Evolutionary conservation across 192 early-diverging fungal species (phyloP).

Genomic region (Rhizoclosmatium globosum): DNA sequence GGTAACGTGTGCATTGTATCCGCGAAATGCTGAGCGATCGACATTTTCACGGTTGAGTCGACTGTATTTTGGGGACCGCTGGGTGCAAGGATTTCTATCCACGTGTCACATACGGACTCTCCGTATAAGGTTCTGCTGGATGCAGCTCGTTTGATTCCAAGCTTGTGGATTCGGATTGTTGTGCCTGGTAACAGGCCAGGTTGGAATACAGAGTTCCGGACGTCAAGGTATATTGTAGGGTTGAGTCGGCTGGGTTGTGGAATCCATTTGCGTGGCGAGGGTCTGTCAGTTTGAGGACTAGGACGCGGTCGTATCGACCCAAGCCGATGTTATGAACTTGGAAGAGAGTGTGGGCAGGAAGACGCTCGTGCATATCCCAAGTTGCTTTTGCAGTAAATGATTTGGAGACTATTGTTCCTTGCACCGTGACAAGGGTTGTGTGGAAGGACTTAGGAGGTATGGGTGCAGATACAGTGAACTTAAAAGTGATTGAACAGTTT

Average conservation of each 20-base stretch:
- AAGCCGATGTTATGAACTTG: constrained; percentile 1
- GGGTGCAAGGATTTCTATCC: constrained; percentile 2
- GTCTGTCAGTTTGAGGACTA: constrained; percentile 14
- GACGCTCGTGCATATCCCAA: not conserved
- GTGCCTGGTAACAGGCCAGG: constrained; percentile 8
- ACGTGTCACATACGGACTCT: not conserved
- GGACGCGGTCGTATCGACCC: not conserved
- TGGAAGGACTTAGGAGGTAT: not conserved
- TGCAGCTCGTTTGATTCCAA: constrained; percentile 2
- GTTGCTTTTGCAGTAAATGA: not conserved
- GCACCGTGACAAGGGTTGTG: not conserved
- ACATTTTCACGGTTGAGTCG: not conserved
- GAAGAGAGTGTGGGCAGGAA: constrained; percentile 5
- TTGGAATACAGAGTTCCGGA: not conserved
- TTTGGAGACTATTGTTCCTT: constrained; percentile 7
- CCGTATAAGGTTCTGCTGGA: constrained; percentile 8
- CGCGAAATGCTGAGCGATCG: not conserved
- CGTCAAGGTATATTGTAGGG: constrained; percentile 15
- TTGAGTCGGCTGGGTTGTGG: not conserved
- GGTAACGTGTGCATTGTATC: constrained; percentile 5
- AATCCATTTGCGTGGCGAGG: not conserved
- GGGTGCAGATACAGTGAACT: not conserved
- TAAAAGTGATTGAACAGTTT: not conserved
- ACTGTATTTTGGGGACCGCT: not conserved
- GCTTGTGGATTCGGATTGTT: not conserved